Percentiles rank a stretch among this genome's conserved stretches.
These are phyloP conservation scores for Aspergillus cavernicola DNA, from an alignment of 495 filamentous ascomycete species.

Conservation along the genomic window DNA sequence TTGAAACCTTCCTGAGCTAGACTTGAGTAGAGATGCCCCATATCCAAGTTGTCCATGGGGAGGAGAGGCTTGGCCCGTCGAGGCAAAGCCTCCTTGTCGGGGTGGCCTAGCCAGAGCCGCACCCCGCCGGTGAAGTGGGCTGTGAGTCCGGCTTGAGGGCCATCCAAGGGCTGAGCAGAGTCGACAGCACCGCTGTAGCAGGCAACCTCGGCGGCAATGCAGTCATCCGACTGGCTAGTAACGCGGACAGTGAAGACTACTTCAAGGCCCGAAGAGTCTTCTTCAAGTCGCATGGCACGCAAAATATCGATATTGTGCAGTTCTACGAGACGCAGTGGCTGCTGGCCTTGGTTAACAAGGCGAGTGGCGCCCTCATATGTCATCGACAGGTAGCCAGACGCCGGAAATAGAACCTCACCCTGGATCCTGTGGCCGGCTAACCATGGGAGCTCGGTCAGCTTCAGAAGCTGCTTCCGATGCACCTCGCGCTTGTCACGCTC, in stretches of 20 bases:
- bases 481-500: neutral
- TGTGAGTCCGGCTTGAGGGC: no score
- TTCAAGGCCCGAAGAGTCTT: slow-evolving; percentile 30
- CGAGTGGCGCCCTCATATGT: slow-evolving; percentile 47
- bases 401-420: slow-evolving; percentile 53
- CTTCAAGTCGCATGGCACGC: slow-evolving; percentile 49
- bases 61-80: neutral
- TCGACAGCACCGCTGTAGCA: no score
- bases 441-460: slow-evolving; percentile 37
- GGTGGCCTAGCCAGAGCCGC: no score
- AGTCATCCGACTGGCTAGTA: neutral
- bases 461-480: slow-evolving; percentile 1
- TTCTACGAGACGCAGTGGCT: slow-evolving; percentile 26
- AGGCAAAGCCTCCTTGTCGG: no score
- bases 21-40: slow-evolving; percentile 44
- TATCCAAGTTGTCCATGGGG: slow-evolving; percentile 33
- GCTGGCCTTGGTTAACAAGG: neutral
- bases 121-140: no score
- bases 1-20: slow-evolving; percentile 28
- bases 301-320: slow-evolving; percentile 36
- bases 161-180: no score
- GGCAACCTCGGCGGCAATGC: neutral
- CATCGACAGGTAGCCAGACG: slow-evolving; percentile 54
- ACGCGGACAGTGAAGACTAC: slow-evolving; percentile 25
- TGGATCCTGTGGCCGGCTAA: slow-evolving; percentile 37